Base-by-base conservation (phyloP, 176 grass and related monocot species). In the Panicum miliaceum region DNA sequence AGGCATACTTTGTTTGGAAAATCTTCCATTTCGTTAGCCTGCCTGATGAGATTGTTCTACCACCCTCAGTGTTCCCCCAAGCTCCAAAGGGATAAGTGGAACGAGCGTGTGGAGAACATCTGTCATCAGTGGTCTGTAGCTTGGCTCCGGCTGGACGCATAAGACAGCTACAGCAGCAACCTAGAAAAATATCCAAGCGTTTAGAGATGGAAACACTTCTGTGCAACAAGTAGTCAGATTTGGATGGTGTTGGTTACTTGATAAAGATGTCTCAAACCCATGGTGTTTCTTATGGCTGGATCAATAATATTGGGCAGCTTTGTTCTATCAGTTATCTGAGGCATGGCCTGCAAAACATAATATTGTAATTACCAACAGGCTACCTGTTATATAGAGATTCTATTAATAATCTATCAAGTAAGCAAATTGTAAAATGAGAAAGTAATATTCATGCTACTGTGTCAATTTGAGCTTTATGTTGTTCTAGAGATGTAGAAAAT, bases 211-310 rank as follows among this genome's bases (percentile, higher is more conserved):
- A 73, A 64, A 27, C 36, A 26, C 3, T 58, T 45, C 37, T 19
- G 19, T 5, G 12, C 52, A 82, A 54, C 14, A 70, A 1, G 14
- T 32, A 53, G 58, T 19, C 7, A 64, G 73, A 70, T 45, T 18
- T 81, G 26, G 19, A 34, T 50, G 14, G 54, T 13, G 64, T 57
- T 50, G 71, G 8, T 68, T 83, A 95, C 93, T 72, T 95, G 93
- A 68, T 92, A 92, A 32, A 95, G 84, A 86, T 95, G 93, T 82
- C 90, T 84, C 71, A 90, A 81, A 76, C 90, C 93, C 93, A 95
- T 95, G 64, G 81, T 92, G 36, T 92, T 84, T 85, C 64, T 86
- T 77, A 92, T 92, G 51, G 92, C 71, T 37, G 93, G 86, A 68
- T 95, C 93, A 41, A 92, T 85, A 69, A 95, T 92, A 64, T 65